These are phyloP conservation scores for Juncus inflexus DNA, from an alignment of 176 grass and related monocot species.

Conservation along the genomic window DNA sequence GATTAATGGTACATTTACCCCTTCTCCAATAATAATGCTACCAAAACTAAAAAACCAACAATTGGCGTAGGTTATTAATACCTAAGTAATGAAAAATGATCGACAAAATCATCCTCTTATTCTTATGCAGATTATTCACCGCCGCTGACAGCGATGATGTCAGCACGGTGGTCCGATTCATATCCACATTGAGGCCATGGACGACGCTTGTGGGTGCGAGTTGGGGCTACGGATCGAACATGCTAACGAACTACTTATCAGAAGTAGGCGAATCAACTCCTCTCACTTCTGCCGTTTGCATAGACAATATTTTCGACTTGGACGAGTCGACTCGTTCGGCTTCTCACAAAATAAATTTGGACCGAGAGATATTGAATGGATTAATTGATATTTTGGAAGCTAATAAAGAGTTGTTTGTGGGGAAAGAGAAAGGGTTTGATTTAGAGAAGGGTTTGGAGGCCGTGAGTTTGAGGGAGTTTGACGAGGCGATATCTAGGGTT, in stretches of 20 bases:
- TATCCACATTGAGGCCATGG: conserved; percentile 74
- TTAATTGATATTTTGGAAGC: conserved; percentile 75
- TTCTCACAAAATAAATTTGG: conserved; percentile 57
- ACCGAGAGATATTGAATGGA: conserved; percentile 64
- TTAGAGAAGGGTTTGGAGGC: conserved; percentile 68
- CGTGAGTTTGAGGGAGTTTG: conserved; percentile 63
- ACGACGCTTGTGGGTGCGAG: conserved; percentile 73
- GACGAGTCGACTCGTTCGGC: conserved; percentile 70
- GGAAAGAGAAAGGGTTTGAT: conserved; percentile 84
- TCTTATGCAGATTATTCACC: conserved; percentile 98
- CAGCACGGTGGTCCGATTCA: conserved; percentile 45
- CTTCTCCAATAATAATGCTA: too few relatives aligned
- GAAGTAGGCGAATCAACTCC: conserved; percentile 88
- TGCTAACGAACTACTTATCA: conserved; percentile 84
- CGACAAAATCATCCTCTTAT: neutral
- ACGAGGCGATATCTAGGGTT: conserved; percentile 80
- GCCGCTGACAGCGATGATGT: conserved; percentile 98
- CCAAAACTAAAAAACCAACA: too few relatives aligned
- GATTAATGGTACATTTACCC: too few relatives aligned
- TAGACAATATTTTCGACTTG: conserved; percentile 87
- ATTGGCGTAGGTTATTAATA: too few relatives aligned
- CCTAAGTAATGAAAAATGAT: too few relatives aligned
- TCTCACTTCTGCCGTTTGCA: conserved; percentile 79
- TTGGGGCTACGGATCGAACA: conserved; percentile 91
- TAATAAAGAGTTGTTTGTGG: conserved; percentile 97